phyloP scores from a whole-genome alignment of 805 yeast species.

The Candida hungchunana region DNA sequence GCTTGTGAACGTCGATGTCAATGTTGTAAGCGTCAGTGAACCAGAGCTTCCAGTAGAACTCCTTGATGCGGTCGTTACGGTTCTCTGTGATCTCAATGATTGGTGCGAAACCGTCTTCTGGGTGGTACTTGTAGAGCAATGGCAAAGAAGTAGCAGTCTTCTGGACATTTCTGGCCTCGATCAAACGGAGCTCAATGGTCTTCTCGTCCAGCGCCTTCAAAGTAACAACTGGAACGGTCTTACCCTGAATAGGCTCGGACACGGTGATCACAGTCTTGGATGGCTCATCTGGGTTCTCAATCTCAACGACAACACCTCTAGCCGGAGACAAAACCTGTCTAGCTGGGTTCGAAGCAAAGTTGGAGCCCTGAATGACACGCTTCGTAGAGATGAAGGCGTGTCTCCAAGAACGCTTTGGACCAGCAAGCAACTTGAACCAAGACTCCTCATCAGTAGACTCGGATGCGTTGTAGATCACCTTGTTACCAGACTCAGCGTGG shows the following conservation, averaged over 20 bases:
- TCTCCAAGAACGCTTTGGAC: conserved; percentile 78
- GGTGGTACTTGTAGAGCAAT: conserved; percentile 72
- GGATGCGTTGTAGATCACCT: conserved; percentile 37
- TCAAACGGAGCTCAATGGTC: conserved; percentile 64
- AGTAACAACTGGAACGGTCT: conserved; percentile 58
- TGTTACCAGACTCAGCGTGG: conserved; percentile 30
- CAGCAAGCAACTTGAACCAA: conserved; percentile 85
- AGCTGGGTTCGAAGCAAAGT: conserved; percentile 75
- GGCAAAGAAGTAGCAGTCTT: conserved; percentile 69
- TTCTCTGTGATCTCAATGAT: conserved; percentile 84
- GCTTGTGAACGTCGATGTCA: conserved; percentile 64
- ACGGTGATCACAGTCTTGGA: conserved; percentile 59
- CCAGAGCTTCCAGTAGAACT: conserved; percentile 98
- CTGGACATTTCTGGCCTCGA: conserved; percentile 86
- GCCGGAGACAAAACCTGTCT: conserved; percentile 78
- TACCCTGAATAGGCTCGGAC: conserved; percentile 70
- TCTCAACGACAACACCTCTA: conserved; percentile 56
- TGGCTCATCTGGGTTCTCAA: conserved; percentile 47
- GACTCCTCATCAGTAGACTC: conserved; percentile 31
- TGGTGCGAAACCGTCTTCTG: conserved; percentile 93
- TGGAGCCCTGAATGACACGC: conserved; percentile 79
- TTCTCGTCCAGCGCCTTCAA: conserved; percentile 47
- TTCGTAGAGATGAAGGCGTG: conserved; percentile 79
- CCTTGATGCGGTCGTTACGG: conserved; percentile 89
- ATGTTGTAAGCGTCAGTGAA: conserved; percentile 61